Conservation (phyloP, 2,329 filamentous ascomycete genomes). For the Microthyrium microscopicum region DNA sequence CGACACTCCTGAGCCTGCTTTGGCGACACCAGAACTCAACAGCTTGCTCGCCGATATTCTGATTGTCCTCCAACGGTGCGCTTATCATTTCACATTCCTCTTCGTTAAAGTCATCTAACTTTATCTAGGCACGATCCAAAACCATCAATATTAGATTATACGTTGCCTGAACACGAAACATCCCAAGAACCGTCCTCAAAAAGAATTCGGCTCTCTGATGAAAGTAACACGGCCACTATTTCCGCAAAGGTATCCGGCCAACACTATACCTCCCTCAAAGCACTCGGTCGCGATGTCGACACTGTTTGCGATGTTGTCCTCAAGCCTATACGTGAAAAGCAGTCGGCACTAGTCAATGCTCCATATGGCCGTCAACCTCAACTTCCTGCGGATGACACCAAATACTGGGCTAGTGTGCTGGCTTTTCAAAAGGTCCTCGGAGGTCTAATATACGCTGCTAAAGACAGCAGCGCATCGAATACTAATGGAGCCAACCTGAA, state of each 20-base stretch:
- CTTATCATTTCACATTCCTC: slow-evolving; percentile 6
- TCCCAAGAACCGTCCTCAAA: slow-evolving; percentile 27
- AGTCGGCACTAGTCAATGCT: not conserved
- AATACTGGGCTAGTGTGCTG: not conserved
- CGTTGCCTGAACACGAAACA: slow-evolving; percentile 14
- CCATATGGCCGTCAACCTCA: slow-evolving; percentile 2
- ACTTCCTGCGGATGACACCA: slow-evolving; percentile 4
- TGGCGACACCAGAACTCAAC: slow-evolving; percentile 15
- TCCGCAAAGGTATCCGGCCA: slow-evolving; percentile 20
- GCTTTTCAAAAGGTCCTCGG: slow-evolving; percentile 6
- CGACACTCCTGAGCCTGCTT: slow-evolving; percentile 9
- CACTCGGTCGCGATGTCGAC: slow-evolving; percentile 18
- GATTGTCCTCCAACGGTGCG: slow-evolving; percentile 25
- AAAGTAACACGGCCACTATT: slow-evolving; percentile 20
- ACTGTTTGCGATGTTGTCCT: slow-evolving; percentile 1
- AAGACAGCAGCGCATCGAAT: not conserved
- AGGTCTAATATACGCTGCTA: slow-evolving; percentile 5
- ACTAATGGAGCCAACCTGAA: no score
- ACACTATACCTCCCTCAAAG: slow-evolving; percentile 24
- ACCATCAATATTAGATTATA: slow-evolving; percentile 26
- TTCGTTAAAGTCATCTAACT: not conserved
- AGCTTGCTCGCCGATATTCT: slow-evolving; percentile 23
- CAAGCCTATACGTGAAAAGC: slow-evolving; percentile 4
- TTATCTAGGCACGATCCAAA: slow-evolving; percentile 24
- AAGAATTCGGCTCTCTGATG: slow-evolving; percentile 25